Conservation (phyloP, 495 filamentous ascomycete species). For the Penicillium diatomitis region DNA sequence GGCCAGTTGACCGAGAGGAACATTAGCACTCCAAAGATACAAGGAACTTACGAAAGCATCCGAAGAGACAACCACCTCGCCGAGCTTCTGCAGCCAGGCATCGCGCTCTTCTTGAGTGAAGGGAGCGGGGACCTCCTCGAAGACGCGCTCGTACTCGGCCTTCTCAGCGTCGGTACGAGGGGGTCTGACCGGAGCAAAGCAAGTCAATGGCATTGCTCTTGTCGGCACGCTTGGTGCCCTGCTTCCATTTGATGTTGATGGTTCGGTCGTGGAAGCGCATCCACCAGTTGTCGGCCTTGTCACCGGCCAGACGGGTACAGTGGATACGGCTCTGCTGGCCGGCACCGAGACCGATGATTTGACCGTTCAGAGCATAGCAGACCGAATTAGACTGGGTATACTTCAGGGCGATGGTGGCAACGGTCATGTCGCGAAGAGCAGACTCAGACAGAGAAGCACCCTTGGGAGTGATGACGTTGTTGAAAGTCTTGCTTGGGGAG, state of each 20-base stretch:
- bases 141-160: slow-evolving; percentile 76
- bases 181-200: slow-evolving; percentile 80
- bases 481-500: slow-evolving; percentile 73
- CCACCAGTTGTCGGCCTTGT: slow-evolving; percentile 99
- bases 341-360: slow-evolving; percentile 88
- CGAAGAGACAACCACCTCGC: slow-evolving; percentile 75
- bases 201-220: slow-evolving; percentile 98
- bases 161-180: slow-evolving; percentile 69
- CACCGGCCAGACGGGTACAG: slow-evolving; percentile 95
- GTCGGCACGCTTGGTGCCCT: slow-evolving; percentile 88
- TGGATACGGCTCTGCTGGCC: slow-evolving; percentile 97
- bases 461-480: slow-evolving; percentile 74
- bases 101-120: slow-evolving; percentile 80
- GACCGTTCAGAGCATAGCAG: slow-evolving; percentile 92
- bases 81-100: slow-evolving; percentile 71
- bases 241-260: slow-evolving; percentile 87
- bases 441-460: slow-evolving; percentile 65
- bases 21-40: neutral
- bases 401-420: slow-evolving; percentile 94
- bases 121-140: slow-evolving; percentile 78
- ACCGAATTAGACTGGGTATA: slow-evolving; percentile 99
- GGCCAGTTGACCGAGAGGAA: neutral
- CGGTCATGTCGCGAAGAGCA: slow-evolving; percentile 81
- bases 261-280: slow-evolving; percentile 89
- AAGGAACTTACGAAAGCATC: slow-evolving; percentile 78